Conservation (phyloP, 2,329 filamentous ascomycete species). For the Colletotrichum filicis region DNA sequence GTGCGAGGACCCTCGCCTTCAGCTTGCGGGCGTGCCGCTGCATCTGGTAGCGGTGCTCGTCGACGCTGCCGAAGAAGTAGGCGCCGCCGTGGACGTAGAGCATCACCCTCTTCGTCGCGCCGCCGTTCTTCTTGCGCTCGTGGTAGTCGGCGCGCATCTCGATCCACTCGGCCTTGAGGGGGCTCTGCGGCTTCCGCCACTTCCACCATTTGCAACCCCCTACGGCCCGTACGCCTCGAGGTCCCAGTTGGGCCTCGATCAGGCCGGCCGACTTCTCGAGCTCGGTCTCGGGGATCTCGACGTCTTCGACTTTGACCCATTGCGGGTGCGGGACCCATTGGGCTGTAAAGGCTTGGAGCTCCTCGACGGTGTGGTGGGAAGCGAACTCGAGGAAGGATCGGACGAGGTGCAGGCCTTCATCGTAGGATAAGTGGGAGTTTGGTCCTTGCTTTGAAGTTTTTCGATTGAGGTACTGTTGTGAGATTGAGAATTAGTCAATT, state of each 20-base stretch:
- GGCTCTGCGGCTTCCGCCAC: constrained; percentile 76
- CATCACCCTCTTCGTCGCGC: constrained; percentile 80
- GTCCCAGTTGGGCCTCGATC: constrained; percentile 80
- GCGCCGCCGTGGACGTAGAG: constrained; percentile 94
- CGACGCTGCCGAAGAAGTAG: constrained; percentile 95
- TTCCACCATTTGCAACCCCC: constrained; percentile 92
- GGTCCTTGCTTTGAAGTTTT: constrained; percentile 81
- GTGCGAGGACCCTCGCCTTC: constrained; percentile 88
- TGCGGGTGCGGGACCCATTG: constrained; percentile 92
- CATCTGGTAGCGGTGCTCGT: constrained; percentile 98
- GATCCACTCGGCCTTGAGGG: constrained; percentile 90
- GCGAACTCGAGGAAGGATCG: constrained; percentile 87
- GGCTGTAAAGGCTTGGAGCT: constrained; percentile 88
- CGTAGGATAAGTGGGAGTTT: constrained; percentile 91
- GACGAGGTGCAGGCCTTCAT: constrained; percentile 89
- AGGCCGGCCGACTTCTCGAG: constrained; percentile 73
- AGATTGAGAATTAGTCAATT: neutral
- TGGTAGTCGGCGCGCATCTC: constrained; percentile 90
- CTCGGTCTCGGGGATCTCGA: constrained; percentile 72
- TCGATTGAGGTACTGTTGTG: constrained; percentile 80
- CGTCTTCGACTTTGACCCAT: constrained; percentile 84
- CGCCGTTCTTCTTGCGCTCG: constrained; percentile 71
- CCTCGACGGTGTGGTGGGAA: constrained; percentile 90
- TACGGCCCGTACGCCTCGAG: constrained; percentile 77
- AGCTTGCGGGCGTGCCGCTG: constrained; percentile 95